Conservation (phyloP, 2,329 filamentous ascomycete genomes). For the Scytalidium lignicola region DNA sequence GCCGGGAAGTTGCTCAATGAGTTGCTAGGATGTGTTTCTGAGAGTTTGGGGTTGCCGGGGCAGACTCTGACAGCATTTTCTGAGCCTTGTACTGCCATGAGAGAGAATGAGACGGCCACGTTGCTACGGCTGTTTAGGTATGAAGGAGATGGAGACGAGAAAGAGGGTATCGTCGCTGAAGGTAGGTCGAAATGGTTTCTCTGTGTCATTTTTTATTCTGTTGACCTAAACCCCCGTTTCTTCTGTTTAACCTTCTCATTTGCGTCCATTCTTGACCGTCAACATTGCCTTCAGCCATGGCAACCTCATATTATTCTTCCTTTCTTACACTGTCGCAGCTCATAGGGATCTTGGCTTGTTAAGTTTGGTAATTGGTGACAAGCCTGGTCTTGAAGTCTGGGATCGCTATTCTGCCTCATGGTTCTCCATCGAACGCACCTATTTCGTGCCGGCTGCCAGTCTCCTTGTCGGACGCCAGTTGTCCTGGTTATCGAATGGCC, state of each 20-base stretch:
- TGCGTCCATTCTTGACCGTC: too few species aligned
- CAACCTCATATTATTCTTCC: neutral
- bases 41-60: conserved; percentile 17
- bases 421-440: conserved; percentile 18
- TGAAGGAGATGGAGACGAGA: conserved; percentile 11
- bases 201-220: neutral
- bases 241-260: too few species aligned
- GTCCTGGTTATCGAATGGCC: conserved; percentile 15
- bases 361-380: conserved; percentile 21
- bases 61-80: conserved; percentile 17
- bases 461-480: conserved; percentile 21
- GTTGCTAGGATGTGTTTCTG: conserved; percentile 13
- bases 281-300: too few species aligned
- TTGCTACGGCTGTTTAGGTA: conserved; percentile 23
- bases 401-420: conserved; percentile 10
- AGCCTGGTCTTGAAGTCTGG: conserved; percentile 21
- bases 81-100: conserved; percentile 13
- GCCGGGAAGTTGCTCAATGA: conserved; percentile 15
- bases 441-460: conserved; percentile 10
- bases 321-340: conserved; percentile 6
- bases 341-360: conserved; percentile 21
- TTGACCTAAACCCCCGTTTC: too few species aligned
- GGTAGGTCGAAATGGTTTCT: conserved; percentile 9
- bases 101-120: conserved; percentile 13
- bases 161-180: conserved; percentile 19